phyloP scores from a whole-genome alignment of 495 filamentous ascomycete species.

The Apiosordaria backusii region DNA sequence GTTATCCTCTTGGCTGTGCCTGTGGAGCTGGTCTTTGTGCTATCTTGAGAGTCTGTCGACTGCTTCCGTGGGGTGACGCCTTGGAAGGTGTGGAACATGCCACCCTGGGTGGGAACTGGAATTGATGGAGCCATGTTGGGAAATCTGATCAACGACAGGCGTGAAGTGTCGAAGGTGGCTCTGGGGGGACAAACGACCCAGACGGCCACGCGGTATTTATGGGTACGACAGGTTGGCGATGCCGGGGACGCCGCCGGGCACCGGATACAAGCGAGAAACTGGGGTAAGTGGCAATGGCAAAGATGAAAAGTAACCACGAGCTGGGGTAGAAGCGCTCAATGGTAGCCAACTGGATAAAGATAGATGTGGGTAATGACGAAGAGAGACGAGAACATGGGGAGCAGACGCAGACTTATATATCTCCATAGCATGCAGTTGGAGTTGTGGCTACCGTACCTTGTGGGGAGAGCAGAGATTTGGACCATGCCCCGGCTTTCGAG shows the following conservation, averaged over 20 bases:
- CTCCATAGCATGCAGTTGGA: conserved; percentile 34
- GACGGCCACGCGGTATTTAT: conserved; percentile 10
- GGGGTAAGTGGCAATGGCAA: conserved; percentile 14
- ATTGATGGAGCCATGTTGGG: conserved; percentile 47
- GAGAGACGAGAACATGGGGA: conserved; percentile 32
- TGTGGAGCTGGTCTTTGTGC: conserved; percentile 39
- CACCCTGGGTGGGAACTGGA: conserved; percentile 47
- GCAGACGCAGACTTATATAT: conserved; percentile 36
- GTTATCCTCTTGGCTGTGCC: conserved; percentile 49
- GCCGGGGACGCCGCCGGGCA: conserved; percentile 13
- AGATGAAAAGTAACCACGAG: conserved; percentile 14
- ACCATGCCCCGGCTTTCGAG: conserved; percentile 19
- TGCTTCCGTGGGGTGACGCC: conserved; percentile 47
- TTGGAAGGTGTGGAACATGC: conserved; percentile 54
- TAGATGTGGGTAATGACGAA: conserved; percentile 27
- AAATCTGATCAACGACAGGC: neutral
- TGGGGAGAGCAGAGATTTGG: conserved; percentile 29
- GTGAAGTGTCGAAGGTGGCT: neutral
- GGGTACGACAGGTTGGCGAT: conserved; percentile 8
- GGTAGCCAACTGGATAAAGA: conserved; percentile 24
- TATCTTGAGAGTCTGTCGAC: conserved; percentile 45
- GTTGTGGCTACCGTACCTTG: conserved; percentile 27
- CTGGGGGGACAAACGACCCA: neutral
- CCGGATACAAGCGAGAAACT: conserved; percentile 11
- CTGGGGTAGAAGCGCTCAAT: conserved; percentile 10